Conservation (phyloP, 2,329 filamentous ascomycete species). For the Ophiostoma piceae region DNA sequence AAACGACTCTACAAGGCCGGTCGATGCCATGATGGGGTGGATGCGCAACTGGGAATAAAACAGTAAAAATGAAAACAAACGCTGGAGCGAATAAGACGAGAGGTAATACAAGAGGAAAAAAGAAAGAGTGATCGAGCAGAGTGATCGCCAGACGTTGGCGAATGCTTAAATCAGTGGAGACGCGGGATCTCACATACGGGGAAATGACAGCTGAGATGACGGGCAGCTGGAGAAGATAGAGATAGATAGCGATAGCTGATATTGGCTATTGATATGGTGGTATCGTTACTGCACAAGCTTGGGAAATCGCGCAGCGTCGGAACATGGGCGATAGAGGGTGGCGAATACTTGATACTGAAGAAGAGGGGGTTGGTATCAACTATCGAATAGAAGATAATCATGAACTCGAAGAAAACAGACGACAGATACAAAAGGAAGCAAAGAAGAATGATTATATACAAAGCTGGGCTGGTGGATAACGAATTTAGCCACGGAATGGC, state of each 20-base stretch:
- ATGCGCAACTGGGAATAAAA: not conserved
- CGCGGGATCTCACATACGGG: not conserved
- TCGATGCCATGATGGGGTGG: conserved; percentile 24
- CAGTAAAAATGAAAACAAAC: not conserved
- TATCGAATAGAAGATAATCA: not conserved
- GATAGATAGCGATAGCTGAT: not conserved
- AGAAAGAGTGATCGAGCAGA: not conserved
- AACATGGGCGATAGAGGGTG: not conserved
- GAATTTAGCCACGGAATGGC: conserved; percentile 6
- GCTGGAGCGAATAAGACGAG: not conserved
- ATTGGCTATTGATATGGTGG: not conserved
- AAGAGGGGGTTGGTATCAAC: not conserved
- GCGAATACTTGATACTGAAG: not conserved
- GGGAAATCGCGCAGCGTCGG: conserved; percentile 6
- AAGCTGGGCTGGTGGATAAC: not conserved
- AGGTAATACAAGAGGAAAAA: not conserved
- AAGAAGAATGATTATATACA: not conserved
- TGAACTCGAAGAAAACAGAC: not conserved
- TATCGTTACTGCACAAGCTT: not conserved
- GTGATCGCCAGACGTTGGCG: not conserved
- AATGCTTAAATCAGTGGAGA: not conserved
- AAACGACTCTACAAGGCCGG: conserved; percentile 37
- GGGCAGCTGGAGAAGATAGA: not conserved
- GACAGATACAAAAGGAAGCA: not conserved
- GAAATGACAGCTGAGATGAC: not conserved